Evolutionary conservation across 768 basidiomycete genomes (phyloP), one percentile per base, ranked within the genome.

Genomic region (Lactarius tabidus): DNA sequence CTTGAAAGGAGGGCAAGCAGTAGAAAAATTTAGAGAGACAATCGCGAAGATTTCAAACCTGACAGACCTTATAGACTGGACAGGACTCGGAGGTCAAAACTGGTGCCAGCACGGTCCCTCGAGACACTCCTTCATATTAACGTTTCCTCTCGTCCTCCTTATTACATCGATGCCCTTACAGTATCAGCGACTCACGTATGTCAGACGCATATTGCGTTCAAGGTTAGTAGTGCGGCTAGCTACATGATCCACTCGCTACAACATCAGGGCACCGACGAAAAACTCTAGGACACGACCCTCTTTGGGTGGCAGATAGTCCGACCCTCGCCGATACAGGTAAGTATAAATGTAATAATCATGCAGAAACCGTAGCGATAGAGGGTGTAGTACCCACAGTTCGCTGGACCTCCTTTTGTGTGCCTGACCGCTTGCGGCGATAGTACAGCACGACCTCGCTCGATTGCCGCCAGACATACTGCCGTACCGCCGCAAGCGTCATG

Each of bases 401-500:
- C 29, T 54, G 53, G 18, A 31, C 53, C 17, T 33, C 31, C 29
- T 6, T 18, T 7, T 28, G 51, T 28, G 26, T 26, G 26, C 20
- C 10, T 8, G 28, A 2, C 26, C 61, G 57, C 58, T 48, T 76
- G 38, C 74, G 72, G n/a, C 92, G 83, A 74, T 94, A 94, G 73
- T 90, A 80, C 85, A 94, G 84, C 60, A 81, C 82, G 62, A 94
- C 76, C 74, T 93, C 92, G 7, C 79, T 79, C 20, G 82, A 77
- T 69, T 89, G 88, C 70, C 85, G 86, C 93, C 93, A 97, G 26
- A 94, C 84, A 70, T 85, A 97, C 74, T 95, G 93, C 66, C 93
- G 86, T 64, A 95, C 88, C 20, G 90, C 90, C 5, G 91, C 95
- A 39, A 99, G 81, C 6, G 91, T 95, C 87, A 96, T 94, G 68